These are phyloP conservation scores for Rhizopus microsporus DNA, from an alignment of 371 early-diverging fungal species.

Conservation along the genomic window DNA sequence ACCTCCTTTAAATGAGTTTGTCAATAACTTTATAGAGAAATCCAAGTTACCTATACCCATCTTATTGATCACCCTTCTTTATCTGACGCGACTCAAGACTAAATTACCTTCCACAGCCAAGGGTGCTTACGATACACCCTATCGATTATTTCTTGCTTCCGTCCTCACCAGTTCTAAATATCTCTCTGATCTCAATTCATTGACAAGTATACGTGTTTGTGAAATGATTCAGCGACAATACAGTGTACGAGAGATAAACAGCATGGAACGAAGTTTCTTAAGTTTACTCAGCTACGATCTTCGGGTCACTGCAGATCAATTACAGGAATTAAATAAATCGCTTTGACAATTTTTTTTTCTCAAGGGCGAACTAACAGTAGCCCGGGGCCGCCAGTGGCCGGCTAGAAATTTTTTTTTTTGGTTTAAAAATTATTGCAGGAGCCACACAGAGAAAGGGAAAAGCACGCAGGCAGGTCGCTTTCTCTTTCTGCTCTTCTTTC, in stretches of 20 bases:
- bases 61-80: slow-evolving; percentile 52
- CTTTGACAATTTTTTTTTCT: no score
- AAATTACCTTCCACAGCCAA: slow-evolving; percentile 55
- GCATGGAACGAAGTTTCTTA: slow-evolving; percentile 68
- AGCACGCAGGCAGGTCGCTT: no score
- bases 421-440: no score
- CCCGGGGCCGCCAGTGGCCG: no score
- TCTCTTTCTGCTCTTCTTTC: no score
- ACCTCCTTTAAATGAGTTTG: slow-evolving; percentile 21
- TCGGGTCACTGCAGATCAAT: slow-evolving; percentile 20
- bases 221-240: slow-evolving; percentile 56
- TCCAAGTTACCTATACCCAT: slow-evolving; percentile 12
- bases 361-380: no score
- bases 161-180: slow-evolving; percentile 60
- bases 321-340: neutral
- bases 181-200: slow-evolving; percentile 23
- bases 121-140: slow-evolving; percentile 66
- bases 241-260: slow-evolving; percentile 54
- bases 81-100: slow-evolving; percentile 60
- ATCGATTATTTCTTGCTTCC: slow-evolving; percentile 65
- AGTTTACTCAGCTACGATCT: slow-evolving; percentile 40
- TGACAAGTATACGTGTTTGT: slow-evolving; percentile 36
- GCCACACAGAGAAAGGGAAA: no score
- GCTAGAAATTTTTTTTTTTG: no score
- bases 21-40: slow-evolving; percentile 4